A percentile compares a stretch with the other conserved stretches of the same genome.
Conservation (phyloP, 345 rosid species). For the Syzygium aqueum region DNA sequence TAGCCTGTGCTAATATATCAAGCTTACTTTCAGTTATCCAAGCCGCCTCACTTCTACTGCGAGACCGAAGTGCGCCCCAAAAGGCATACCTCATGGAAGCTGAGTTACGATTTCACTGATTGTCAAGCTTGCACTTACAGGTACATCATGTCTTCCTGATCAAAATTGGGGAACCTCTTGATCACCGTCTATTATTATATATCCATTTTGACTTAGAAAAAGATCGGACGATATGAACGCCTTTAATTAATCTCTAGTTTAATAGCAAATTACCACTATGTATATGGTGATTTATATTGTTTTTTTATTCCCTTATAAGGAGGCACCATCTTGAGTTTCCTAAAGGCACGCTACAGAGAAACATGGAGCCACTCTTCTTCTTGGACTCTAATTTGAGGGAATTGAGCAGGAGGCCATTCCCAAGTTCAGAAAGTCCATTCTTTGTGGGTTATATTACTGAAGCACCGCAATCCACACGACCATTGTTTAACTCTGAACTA, state of each 20-base stretch:
- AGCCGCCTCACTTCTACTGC: neutral
- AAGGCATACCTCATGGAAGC: neutral
- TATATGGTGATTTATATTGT: neutral
- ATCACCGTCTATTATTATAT: neutral
- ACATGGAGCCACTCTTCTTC: neutral
- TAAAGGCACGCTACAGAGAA: neutral
- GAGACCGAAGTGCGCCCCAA: neutral
- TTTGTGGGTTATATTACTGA: too few relatives aligned
- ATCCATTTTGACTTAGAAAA: neutral
- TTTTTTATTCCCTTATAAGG: neutral
- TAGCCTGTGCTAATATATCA: neutral
- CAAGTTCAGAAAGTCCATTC: too few relatives aligned
- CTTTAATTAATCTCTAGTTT: neutral
- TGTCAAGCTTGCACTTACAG: neutral
- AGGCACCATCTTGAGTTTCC: neutral
- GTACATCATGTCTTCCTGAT: neutral
- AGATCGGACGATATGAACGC: neutral
- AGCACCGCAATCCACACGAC: too few relatives aligned
- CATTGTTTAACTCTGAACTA: neutral
- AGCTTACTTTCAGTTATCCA: neutral
- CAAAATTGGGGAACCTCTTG: neutral
- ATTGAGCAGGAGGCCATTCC: too few relatives aligned
- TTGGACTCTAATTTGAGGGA: neutral
- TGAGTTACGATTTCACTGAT: neutral
- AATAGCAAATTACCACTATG: neutral